Evolutionary conservation across 768 basidiomycete genomes (phyloP).

Genomic region (Suillus spraguei): DNA sequence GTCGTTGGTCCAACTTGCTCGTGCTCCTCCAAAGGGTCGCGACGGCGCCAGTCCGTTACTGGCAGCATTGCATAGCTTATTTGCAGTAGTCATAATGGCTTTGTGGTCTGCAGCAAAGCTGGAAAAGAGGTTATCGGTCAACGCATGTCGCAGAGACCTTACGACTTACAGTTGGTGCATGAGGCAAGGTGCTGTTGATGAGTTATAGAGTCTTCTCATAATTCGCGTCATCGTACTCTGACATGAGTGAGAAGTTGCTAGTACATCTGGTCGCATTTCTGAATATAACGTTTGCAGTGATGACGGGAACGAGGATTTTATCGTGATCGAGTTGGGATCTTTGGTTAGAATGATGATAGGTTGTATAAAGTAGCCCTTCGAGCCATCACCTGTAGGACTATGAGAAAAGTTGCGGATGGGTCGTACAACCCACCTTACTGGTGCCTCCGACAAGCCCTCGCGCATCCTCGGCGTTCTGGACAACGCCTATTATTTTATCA

Average conservation of each 20-base stretch:
- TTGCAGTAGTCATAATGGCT: constrained; percentile 78
- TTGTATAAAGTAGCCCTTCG: constrained; percentile 90
- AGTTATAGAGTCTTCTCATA: constrained; percentile 87
- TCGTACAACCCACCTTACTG: constrained; percentile 38
- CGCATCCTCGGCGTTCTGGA: constrained; percentile 81
- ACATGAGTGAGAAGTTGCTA: constrained; percentile 57
- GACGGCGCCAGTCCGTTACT: constrained; percentile 98
- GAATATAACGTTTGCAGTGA: constrained; percentile 62
- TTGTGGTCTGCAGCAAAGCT: constrained; percentile 86
- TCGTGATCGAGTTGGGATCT: constrained; percentile 86
- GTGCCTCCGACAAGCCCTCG: constrained; percentile 87
- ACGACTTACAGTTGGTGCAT: constrained; percentile 87
- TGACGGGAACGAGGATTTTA: constrained; percentile 98
- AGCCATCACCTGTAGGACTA: constrained; percentile 52
- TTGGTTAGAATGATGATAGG: constrained; percentile 94
- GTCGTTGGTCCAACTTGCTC: constrained; percentile 95
- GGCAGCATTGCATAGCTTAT: constrained; percentile 84
- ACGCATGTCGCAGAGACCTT: constrained; percentile 9
- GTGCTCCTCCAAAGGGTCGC: constrained; percentile 97
- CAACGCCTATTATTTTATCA: constrained; percentile 82
- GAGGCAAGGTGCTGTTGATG: constrained; percentile 82
- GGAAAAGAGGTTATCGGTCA: constrained; percentile 17
- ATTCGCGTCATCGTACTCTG: constrained; percentile 83
- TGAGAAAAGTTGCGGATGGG: neutral
- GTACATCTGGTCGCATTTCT: constrained; percentile 2